A percentile compares a stretch with the other conserved stretches of the same genome.
These are phyloP conservation scores for Leptomonas pyrrhocoris DNA, from an alignment of 208 protist genomes.

Conservation along the genomic window DNA sequence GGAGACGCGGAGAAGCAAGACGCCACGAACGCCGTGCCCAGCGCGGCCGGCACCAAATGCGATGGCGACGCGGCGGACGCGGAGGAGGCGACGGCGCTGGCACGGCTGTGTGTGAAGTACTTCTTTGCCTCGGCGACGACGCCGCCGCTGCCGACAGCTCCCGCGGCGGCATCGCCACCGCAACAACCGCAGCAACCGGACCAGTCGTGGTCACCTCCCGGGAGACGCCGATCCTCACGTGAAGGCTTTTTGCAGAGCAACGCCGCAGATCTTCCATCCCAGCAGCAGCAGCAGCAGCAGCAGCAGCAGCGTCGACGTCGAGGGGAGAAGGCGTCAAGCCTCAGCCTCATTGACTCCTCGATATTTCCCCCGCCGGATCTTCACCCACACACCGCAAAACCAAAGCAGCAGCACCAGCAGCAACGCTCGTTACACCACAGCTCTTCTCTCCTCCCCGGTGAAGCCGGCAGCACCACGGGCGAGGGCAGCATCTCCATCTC, in stretches of 20 bases:
- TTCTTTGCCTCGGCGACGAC: conserved; percentile 20
- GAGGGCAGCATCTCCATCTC: conserved; percentile 6
- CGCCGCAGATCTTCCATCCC: not conserved
- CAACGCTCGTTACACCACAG: not conserved
- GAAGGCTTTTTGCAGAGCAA: not conserved
- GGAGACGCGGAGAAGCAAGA: not conserved
- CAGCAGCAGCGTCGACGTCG: not conserved
- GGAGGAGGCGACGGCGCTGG: conserved; percentile 18
- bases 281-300: not conserved
- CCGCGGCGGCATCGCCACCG: not conserved
- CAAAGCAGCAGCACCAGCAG: conserved; percentile 3
- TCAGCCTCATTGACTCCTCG: not conserved
- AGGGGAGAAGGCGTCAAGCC: not conserved
- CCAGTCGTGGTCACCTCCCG: conserved; percentile 1
- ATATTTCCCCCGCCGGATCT: conserved; percentile 15
- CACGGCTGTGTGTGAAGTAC: conserved; percentile 27
- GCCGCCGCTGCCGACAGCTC: not conserved
- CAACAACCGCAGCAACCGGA: not conserved
- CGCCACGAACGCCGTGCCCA: no score
- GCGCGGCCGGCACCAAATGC: not conserved
- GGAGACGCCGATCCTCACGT: not conserved
- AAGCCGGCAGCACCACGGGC: not conserved
- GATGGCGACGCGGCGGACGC: no score
- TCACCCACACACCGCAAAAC: not conserved
- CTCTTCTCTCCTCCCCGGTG: not conserved